Conservation (phyloP, 1,284 basidiomycete genomes). For the Ustilago vetiveriae region DNA sequence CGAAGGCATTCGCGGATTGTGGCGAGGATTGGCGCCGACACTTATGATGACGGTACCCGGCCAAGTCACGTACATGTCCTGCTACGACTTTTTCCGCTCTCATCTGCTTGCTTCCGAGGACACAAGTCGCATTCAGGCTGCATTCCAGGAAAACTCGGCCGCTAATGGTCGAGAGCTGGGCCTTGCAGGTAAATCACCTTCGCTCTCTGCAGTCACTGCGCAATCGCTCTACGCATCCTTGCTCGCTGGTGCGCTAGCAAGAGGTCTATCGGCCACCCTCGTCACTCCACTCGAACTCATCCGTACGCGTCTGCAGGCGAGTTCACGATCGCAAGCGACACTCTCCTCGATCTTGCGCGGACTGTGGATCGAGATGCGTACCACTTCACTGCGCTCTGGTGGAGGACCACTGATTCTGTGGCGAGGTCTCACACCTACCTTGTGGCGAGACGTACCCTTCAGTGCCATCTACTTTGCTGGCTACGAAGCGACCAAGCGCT, state of each 20-base stretch:
- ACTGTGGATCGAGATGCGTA: conserved; percentile 49
- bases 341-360: conserved; percentile 49
- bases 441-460: conserved; percentile 98
- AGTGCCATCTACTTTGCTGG: conserved; percentile 86
- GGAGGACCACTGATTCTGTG: conserved; percentile 79
- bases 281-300: conserved; percentile 92
- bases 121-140: conserved; percentile 6
- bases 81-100: conserved; percentile 86
- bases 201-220: conserved; percentile 44
- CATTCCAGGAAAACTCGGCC: conserved; percentile 11
- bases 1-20: conserved; percentile 62
- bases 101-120: conserved; percentile 50
- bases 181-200: conserved; percentile 17
- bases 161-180: conserved; percentile 20
- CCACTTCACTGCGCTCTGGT: conserved; percentile 12
- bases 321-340: conserved; percentile 31
- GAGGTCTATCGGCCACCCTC: conserved; percentile 81
- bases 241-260: conserved; percentile 81
- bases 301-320: conserved; percentile 84
- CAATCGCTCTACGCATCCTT: conserved; percentile 73
- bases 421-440: conserved; percentile 87
- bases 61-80: conserved; percentile 92
- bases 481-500: conserved; percentile 67
- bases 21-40: conserved; percentile 65
- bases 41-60: conserved; percentile 84